Conservation (phyloP, 768 basidiomycete genomes). For the Tylopilus intermedius region DNA sequence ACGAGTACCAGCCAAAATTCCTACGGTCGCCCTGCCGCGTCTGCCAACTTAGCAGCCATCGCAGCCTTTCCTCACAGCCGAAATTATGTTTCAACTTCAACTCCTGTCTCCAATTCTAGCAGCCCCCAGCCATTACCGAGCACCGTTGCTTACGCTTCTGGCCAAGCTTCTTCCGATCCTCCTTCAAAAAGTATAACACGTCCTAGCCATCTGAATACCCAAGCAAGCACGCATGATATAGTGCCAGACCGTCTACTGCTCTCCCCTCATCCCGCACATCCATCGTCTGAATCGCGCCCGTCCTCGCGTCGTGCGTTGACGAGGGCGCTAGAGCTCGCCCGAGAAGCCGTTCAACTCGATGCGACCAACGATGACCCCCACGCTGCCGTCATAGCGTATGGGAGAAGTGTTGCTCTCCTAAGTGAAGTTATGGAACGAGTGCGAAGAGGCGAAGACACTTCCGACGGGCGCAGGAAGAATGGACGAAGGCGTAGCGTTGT, state of each 20-base stretch:
- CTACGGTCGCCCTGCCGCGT: slow-evolving; percentile 33
- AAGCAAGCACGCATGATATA: slow-evolving; percentile 35
- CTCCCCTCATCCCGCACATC: slow-evolving; percentile 41
- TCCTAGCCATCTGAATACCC: slow-evolving; percentile 16
- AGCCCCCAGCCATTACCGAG: slow-evolving; percentile 24
- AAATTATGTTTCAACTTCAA: slow-evolving; percentile 29
- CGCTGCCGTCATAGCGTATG: slow-evolving; percentile 85
- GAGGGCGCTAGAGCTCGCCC: slow-evolving; percentile 78
- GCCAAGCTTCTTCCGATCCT: slow-evolving; percentile 52
- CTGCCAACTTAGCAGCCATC: slow-evolving; percentile 53
- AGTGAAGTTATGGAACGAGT: slow-evolving; percentile 93
- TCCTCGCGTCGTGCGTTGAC: slow-evolving; percentile 86
- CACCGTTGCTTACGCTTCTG: slow-evolving; percentile 28
- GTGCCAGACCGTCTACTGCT: slow-evolving; percentile 41
- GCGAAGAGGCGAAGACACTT: slow-evolving; percentile 76
- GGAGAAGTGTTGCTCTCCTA: slow-evolving; percentile 77
- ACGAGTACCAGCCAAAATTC: slow-evolving; percentile 32
- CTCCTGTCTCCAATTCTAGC: slow-evolving; percentile 23
- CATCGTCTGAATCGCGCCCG: slow-evolving; percentile 44
- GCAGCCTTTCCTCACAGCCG: slow-evolving; percentile 58
- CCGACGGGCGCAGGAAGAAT: slow-evolving; percentile 56
- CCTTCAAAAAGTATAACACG: slow-evolving; percentile 50
- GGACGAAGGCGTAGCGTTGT: slow-evolving; percentile 72
- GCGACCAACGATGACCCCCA: slow-evolving; percentile 84
- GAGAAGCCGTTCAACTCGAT: slow-evolving; percentile 86